phyloP scores from a whole-genome alignment of 352 stramenopile species.

The Phytopythium kandeliae region DNA sequence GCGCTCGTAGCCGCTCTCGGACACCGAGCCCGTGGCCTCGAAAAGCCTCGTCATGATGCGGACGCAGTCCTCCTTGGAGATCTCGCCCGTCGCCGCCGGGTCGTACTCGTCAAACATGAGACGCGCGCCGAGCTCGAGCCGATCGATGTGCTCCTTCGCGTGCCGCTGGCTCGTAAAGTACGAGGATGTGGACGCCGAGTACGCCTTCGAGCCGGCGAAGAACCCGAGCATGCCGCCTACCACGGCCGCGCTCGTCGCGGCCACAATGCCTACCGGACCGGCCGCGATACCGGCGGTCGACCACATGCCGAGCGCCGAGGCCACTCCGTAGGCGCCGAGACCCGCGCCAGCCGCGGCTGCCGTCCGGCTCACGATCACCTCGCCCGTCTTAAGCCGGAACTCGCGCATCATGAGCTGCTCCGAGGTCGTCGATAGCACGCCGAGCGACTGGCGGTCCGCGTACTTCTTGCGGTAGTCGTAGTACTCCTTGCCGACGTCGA shows the following conservation, averaged over 20 bases:
- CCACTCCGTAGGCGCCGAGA: constrained; percentile 64
- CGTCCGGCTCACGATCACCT: constrained; percentile 69
- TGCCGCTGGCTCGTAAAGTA: constrained; percentile 75
- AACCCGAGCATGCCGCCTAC: constrained; percentile 75
- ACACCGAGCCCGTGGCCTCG: constrained; percentile 56
- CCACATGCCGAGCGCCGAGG: constrained; percentile 69
- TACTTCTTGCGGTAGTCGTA: constrained; percentile 76
- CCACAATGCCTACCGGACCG: constrained; percentile 67
- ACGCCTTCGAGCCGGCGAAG: constrained; percentile 70
- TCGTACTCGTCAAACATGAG: constrained; percentile 87
- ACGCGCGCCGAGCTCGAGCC: constrained; percentile 64
- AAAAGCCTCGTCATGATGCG: constrained; percentile 72
- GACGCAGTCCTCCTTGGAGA: constrained; percentile 67
- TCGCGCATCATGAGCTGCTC: constrained; percentile 73
- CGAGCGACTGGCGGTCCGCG: constrained; percentile 50
- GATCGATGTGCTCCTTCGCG: constrained; percentile 77
- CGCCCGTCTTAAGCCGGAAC: constrained; percentile 69
- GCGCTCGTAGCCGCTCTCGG: constrained; percentile 52
- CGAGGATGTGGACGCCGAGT: constrained; percentile 54
- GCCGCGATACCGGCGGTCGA: constrained; percentile 62
- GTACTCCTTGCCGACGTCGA: constrained; percentile 83
- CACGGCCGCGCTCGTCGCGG: constrained; percentile 65
- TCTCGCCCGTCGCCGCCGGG: constrained; percentile 37
- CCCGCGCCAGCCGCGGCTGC: constrained; percentile 66
- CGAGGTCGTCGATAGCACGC: constrained; percentile 59